Conservation (phyloP, 768 basidiomycete genomes). For the Pleurotus salmoneostramineus region DNA sequence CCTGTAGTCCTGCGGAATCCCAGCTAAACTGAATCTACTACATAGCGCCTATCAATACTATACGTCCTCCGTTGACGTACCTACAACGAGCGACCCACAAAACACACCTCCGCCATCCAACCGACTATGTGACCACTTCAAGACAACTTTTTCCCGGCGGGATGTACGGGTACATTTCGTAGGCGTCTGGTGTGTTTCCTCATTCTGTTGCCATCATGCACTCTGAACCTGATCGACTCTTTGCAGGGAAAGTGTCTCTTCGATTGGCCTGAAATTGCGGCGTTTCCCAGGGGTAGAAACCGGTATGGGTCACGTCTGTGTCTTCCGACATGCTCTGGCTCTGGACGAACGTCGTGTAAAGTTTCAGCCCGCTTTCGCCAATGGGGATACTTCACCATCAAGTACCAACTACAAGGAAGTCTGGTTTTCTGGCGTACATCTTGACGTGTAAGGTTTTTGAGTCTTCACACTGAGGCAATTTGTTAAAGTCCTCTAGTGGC, state of each 20-base stretch:
- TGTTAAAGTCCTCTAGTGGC: background rate
- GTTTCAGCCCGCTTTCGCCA: constrained; percentile 37
- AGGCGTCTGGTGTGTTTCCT: constrained; percentile 33
- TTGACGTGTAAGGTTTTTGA: constrained; percentile 24
- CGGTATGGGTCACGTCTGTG: constrained; percentile 28
- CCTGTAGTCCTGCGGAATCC: no score
- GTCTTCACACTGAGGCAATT: background rate
- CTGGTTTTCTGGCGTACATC: constrained; percentile 24
- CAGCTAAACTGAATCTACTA: no score
- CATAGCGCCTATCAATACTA: no score
- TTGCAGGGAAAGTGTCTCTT: constrained; percentile 44
- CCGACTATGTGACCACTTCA: constrained; percentile 15
- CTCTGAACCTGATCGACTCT: background rate
- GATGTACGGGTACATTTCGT: constrained; percentile 38
- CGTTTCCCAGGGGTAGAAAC: constrained; percentile 25
- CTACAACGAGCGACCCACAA: background rate
- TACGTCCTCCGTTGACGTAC: background rate
- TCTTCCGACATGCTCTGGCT: constrained; percentile 43
- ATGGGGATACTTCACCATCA: background rate
- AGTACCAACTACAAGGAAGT: constrained; percentile 23
- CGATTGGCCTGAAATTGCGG: constrained; percentile 30
- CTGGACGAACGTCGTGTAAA: constrained; percentile 45
- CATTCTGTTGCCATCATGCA: background rate
- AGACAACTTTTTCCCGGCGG: constrained; percentile 15
- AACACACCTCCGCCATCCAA: background rate